These are phyloP conservation scores for Botrytis cinerea DNA, from an alignment of 2,329 filamentous ascomycete species.

Conservation along the genomic window DNA sequence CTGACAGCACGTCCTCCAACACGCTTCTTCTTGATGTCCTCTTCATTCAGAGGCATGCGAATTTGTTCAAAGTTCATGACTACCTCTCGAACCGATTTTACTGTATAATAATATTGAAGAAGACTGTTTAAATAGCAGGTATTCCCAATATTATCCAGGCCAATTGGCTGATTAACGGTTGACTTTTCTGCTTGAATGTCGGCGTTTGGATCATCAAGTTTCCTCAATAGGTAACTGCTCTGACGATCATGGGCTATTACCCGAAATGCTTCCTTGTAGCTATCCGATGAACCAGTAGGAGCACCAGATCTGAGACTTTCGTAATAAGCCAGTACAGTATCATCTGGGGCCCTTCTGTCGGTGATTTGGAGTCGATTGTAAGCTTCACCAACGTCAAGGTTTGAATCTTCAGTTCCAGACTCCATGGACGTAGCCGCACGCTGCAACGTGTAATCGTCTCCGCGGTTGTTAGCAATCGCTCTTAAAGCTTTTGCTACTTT, in stretches of 20 bases:
- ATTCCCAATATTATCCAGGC: conserved; percentile 91
- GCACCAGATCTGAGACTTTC: conserved; percentile 37
- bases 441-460: conserved; percentile 36
- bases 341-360: conserved; percentile 36
- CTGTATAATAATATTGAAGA: conserved; percentile 90
- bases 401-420: conserved; percentile 32
- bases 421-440: conserved; percentile 38
- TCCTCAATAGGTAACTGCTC: conserved; percentile 40
- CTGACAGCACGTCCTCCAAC: conserved; percentile 74
- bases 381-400: conserved; percentile 38
- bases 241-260: conserved; percentile 40
- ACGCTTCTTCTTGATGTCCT: conserved; percentile 63
- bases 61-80: conserved; percentile 74
- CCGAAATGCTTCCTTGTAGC: conserved; percentile 39
- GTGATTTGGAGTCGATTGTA: conserved; percentile 41
- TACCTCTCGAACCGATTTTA: conserved; percentile 77
- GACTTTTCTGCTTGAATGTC: conserved; percentile 34
- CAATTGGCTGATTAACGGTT: conserved; percentile 69
- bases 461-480: conserved; percentile 38
- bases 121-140: conserved; percentile 98
- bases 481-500: conserved; percentile 39
- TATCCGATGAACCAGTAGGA: conserved; percentile 39
- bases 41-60: conserved; percentile 66
- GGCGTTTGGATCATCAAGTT: conserved; percentile 42
- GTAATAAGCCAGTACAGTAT: conserved; percentile 41